Conservation (phyloP, 768 basidiomycete genomes). For the Favolaschia claudopus region DNA sequence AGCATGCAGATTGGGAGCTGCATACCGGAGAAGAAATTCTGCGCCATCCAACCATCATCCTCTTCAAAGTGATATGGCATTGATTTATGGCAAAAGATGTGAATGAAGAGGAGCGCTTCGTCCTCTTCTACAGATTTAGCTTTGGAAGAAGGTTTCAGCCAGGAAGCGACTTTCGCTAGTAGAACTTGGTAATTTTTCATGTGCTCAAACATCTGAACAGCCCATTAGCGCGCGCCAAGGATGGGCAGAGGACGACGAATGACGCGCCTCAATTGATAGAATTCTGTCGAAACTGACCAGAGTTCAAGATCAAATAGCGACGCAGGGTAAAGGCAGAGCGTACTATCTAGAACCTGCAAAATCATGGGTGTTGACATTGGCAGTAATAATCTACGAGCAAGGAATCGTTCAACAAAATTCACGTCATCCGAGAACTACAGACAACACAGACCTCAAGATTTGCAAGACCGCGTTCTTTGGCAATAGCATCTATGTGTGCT, state of each 20-base stretch:
- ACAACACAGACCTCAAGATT: slow-evolving; percentile 57
- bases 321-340: slow-evolving; percentile 17
- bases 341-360: slow-evolving; percentile 58
- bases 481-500: slow-evolving; percentile 60
- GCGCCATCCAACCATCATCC: slow-evolving; percentile 77
- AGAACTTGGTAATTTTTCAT: slow-evolving; percentile 78
- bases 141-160: slow-evolving; percentile 57
- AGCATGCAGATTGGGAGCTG: not conserved
- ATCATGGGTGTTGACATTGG: slow-evolving; percentile 69
- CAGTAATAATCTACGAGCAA: slow-evolving; percentile 62
- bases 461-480: slow-evolving; percentile 54
- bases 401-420: too few species aligned
- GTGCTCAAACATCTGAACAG: slow-evolving; percentile 71
- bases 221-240: not conserved
- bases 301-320: not conserved
- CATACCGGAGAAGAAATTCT: slow-evolving; percentile 72
- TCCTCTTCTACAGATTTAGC: slow-evolving; percentile 29
- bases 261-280: slow-evolving; percentile 67
- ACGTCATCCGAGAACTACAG: too few species aligned
- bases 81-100: slow-evolving; percentile 72
- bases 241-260: not conserved
- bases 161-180: slow-evolving; percentile 66
- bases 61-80: slow-evolving; percentile 76
- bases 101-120: slow-evolving; percentile 68
- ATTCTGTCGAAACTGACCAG: slow-evolving; percentile 76